Evolutionary conservation across 2,329 filamentous ascomycete genomes (phyloP).

Genomic region (Neopestalotiopsis clavispora): DNA sequence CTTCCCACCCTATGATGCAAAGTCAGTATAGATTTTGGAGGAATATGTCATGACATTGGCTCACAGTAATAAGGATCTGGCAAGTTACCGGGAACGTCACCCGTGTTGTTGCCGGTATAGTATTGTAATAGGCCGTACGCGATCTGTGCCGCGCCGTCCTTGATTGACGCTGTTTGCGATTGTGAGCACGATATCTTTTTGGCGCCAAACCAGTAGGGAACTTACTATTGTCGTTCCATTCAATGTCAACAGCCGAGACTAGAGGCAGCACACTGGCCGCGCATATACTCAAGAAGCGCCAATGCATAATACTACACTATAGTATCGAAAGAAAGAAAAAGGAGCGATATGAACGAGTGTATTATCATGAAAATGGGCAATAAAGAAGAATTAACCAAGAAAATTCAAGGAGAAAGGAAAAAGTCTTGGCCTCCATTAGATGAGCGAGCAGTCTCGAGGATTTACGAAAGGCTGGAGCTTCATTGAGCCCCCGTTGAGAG

Average conservation of each 20-base stretch:
- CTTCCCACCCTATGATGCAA: conserved; percentile 11
- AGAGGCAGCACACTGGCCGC: conserved; percentile 16
- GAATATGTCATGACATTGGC: conserved; percentile 21
- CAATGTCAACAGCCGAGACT: conserved; percentile 23
- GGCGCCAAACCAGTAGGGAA: neutral
- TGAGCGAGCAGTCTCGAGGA: conserved; percentile 1
- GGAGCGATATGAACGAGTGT: neutral
- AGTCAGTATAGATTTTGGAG: conserved; percentile 1
- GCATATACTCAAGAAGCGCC: conserved; percentile 1
- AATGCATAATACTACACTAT: conserved; percentile 13
- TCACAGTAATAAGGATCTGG: conserved; percentile 50
- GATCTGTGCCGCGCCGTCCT: conserved; percentile 20
- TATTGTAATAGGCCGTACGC: conserved; percentile 25
- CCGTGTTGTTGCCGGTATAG: conserved; percentile 26
- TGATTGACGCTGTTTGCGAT: conserved; percentile 21
- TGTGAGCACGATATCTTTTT: conserved; percentile 14
- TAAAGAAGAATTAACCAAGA: neutral
- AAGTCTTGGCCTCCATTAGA: conserved; percentile 1
- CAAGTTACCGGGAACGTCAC: conserved; percentile 25
- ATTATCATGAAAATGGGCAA: neutral
- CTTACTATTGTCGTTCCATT: conserved; percentile 22
- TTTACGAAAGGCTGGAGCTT: neutral
- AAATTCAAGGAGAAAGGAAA: neutral
- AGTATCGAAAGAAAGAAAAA: neutral
- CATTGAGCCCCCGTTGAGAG: neutral